Evolutionary conservation across 805 yeast genomes (phyloP), one percentile per base, ranked within the genome.

Genomic region (Lipomyces spencermartinsiae): DNA sequence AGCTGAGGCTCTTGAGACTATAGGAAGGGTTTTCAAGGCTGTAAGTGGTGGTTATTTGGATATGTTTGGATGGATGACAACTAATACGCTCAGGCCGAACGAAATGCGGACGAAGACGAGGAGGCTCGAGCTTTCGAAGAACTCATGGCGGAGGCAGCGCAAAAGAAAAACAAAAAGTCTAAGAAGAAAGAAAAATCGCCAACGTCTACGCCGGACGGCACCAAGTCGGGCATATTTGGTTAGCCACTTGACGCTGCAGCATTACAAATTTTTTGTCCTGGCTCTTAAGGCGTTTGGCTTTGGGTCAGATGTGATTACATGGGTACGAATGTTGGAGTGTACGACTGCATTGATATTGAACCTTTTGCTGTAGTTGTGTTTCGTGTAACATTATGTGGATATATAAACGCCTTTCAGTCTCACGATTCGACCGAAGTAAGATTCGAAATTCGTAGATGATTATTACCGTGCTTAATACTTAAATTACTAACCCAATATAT

Each of bases 91-190:
- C 34, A 80, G 59, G 89, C 93, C 1, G 78, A 86, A 76, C 86
- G 98, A 76, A 85, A 97, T 0, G 85, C 87, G 14, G 97, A 91
- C 77, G 99, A 94, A 80, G 93, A 92, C 56, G 97, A 91, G 77
- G 98, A 95, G 75, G 97, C 94, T 4, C 79, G 80, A 66, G 86
- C 93, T 66, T 95, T 94, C 79, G 99, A 95, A 80, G 96, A 92
- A 74, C 81, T 94, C 79, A 92, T 95, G 80, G 90, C 96, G 14
- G 97, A 93, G 66, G 97, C 97, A 12, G 85, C 86, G 53, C 82
- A 85, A 70, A 86, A 84, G 77, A 84, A 85, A 77, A 80, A 83
- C 60, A 81, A 86, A 59, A 88, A 87, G 79, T 84, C 84, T 59
- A 78, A 78, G 73, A 75, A 74, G 65, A 62, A 67, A 34, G 63